phyloP scores from a whole-genome alignment of 768 basidiomycete species.

The Hygrocybe coccinea region DNA sequence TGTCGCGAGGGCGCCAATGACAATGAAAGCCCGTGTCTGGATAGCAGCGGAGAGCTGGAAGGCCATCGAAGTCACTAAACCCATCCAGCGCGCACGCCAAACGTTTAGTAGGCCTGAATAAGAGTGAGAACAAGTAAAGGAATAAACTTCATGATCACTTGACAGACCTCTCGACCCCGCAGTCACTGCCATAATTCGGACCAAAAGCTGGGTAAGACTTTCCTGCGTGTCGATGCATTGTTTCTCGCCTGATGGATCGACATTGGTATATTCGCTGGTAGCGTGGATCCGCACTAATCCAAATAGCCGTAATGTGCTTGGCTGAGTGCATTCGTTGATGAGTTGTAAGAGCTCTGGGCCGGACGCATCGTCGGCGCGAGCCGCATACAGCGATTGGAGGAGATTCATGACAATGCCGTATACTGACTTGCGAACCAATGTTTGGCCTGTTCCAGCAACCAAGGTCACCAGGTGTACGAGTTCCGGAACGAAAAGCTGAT shows the following conservation, averaged over 20 bases:
- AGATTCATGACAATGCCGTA: conserved; percentile 81
- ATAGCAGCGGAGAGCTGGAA: conserved; percentile 86
- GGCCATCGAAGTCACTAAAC: conserved; percentile 78
- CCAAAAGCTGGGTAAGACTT: conserved; percentile 56
- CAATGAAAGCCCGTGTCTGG: conserved; percentile 84
- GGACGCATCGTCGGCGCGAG: conserved; percentile 54
- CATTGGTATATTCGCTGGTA: conserved; percentile 62
- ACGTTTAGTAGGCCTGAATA: conserved; percentile 67
- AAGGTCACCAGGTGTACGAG: conserved; percentile 74
- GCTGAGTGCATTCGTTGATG: conserved; percentile 54
- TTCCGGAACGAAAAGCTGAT: conserved; percentile 80
- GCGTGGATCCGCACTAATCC: conserved; percentile 61
- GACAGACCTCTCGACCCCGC: conserved; percentile 64
- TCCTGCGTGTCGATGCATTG: conserved; percentile 63
- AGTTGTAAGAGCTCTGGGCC: conserved; percentile 57
- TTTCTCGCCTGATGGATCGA: conserved; percentile 52
- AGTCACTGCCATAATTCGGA: conserved; percentile 57
- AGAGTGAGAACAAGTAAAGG: conserved; percentile 1
- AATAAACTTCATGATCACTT: neutral
- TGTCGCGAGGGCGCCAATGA: conserved; percentile 75
- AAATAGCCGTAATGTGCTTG: conserved; percentile 62
- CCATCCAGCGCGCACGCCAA: conserved; percentile 94
- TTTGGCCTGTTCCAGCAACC: conserved; percentile 69
- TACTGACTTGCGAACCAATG: conserved; percentile 70
- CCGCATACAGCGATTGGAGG: conserved; percentile 67